Evolutionary conservation across 768 basidiomycete species (phyloP).

Genomic region (Amanita polypyramis): DNA sequence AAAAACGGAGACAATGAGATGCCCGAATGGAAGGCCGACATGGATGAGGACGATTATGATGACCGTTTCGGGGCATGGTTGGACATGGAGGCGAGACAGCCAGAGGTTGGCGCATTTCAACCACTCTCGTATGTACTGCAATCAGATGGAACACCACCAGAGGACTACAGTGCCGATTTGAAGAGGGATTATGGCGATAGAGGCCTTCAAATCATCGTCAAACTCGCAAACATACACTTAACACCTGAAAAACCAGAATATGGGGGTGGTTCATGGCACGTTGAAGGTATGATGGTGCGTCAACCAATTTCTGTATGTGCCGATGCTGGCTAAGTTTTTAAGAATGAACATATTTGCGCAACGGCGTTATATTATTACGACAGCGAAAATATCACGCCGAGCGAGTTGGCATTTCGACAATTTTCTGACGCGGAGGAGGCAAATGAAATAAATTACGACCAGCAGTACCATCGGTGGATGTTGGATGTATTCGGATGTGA

Average conservation of each 20-base stretch:
- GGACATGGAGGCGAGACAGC: no score
- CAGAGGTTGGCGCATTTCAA: no score
- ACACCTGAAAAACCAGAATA: no score
- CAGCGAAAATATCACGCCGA: constrained; percentile 20
- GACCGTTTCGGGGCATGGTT: no score
- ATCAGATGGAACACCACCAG: no score
- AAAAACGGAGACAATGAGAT: no score
- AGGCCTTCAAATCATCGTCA: constrained; percentile 23
- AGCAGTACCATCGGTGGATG: constrained; percentile 1
- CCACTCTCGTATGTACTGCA: no score
- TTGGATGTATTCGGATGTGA: not conserved
- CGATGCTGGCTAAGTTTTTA: not conserved
- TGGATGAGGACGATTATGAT: no score
- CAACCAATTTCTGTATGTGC: fast-evolving
- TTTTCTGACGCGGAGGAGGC: not conserved
- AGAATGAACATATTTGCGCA: constrained; percentile 7
- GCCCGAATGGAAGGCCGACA: no score
- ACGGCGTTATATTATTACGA: constrained; percentile 15
- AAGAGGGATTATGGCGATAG: not conserved
- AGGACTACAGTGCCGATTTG: no score
- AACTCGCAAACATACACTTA: constrained; percentile 26
- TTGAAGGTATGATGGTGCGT: constrained; percentile 13
- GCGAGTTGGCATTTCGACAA: constrained; percentile 21
- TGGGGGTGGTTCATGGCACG: constrained; percentile 23
- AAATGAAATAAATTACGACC: not conserved